Conservation (phyloP, 495 filamentous ascomycete genomes). For the Penicillium antarcticum region DNA sequence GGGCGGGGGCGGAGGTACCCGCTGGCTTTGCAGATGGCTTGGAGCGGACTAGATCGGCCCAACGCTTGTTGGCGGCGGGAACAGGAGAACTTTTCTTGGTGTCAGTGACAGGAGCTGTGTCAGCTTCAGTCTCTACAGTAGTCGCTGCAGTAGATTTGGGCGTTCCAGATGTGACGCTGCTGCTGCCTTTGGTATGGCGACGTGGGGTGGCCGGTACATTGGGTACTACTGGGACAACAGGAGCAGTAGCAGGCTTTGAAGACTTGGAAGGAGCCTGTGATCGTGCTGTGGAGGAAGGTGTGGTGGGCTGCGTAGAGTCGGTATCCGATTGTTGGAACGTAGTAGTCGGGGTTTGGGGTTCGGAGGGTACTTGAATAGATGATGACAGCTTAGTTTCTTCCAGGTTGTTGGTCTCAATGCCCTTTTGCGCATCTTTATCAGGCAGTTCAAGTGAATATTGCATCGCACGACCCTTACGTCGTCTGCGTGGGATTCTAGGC, state of each 20-base stretch:
- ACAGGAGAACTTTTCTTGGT: slow-evolving; percentile 39
- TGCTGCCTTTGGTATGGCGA: slow-evolving; percentile 40
- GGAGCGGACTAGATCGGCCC: slow-evolving; percentile 70
- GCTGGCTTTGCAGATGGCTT: slow-evolving; percentile 35
- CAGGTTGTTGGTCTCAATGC: slow-evolving; percentile 18
- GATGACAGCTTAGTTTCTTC: slow-evolving; percentile 15
- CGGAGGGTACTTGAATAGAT: slow-evolving; percentile 39
- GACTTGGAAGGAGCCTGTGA: slow-evolving; percentile 41
- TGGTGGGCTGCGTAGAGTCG: slow-evolving; percentile 67
- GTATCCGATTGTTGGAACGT: slow-evolving; percentile 64
- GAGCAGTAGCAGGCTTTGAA: slow-evolving; percentile 51
- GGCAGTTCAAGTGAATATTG: slow-evolving; percentile 48
- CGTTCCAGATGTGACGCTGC: slow-evolving; percentile 37
- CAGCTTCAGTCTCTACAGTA: slow-evolving; percentile 16
- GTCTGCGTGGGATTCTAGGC: slow-evolving; percentile 36
- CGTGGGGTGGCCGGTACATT: slow-evolving; percentile 46
- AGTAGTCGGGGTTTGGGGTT: slow-evolving; percentile 65
- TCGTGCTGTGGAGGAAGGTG: slow-evolving; percentile 55
- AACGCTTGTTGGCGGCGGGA: slow-evolving; percentile 60
- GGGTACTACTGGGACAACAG: slow-evolving; percentile 65
- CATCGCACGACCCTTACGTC: slow-evolving; percentile 37
- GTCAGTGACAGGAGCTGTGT: slow-evolving; percentile 22
- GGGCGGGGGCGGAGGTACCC: slow-evolving; percentile 12
- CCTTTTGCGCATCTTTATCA: slow-evolving; percentile 32
- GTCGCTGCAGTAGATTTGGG: slow-evolving; percentile 25